These are phyloP conservation scores for Skeletonema marinoi DNA, from an alignment of 108 stramenopile genomes.

Conservation along the genomic window DNA sequence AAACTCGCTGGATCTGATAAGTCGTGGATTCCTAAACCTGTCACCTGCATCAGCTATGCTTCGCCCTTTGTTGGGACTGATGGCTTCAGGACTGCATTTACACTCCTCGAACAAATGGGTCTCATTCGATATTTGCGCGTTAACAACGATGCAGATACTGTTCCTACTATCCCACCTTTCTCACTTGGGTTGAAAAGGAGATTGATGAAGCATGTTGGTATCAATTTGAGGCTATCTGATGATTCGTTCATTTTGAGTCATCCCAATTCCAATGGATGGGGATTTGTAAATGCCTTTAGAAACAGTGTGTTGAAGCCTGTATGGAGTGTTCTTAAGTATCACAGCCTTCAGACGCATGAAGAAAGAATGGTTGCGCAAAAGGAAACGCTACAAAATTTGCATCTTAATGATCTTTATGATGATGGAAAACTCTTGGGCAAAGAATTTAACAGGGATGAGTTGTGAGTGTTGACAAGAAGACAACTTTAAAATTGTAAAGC, in stretches of 20 bases:
- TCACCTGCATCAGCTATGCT: conserved; percentile 8
- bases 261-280: not conserved
- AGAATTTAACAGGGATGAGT: not conserved
- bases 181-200: not conserved
- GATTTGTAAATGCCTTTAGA: not conserved
- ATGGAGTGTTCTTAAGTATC: not conserved
- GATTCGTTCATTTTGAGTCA: not conserved
- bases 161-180: not conserved
- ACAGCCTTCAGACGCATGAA: not conserved
- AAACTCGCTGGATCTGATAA: conserved; percentile 3
- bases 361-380: not conserved
- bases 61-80: conserved; percentile 4
- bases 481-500: not conserved
- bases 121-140: not conserved
- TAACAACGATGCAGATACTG: not conserved
- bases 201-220: not conserved
- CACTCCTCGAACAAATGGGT: not conserved
- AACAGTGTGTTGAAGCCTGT: not conserved
- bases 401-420: not conserved
- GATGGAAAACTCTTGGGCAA: not conserved
- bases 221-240: not conserved
- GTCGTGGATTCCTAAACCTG: conserved; percentile 7
- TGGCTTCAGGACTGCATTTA: conserved; percentile 5
- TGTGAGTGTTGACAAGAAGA: not conserved
- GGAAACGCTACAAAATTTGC: not conserved